Conservation (phyloP, 1,284 basidiomycete species). For the Bjerkandera adusta region DNA sequence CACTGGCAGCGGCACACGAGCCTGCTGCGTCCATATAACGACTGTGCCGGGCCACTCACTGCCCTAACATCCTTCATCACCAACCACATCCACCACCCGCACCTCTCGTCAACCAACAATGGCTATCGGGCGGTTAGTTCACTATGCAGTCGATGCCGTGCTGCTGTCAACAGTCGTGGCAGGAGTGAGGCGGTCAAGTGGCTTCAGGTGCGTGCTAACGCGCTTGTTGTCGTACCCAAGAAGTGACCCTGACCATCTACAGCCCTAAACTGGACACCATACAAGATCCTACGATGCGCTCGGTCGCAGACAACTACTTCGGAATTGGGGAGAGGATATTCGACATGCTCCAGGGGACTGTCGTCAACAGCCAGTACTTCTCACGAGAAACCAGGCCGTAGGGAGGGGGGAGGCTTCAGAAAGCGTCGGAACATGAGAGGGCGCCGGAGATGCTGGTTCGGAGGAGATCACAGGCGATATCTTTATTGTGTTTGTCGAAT, state of each 20-base stretch:
- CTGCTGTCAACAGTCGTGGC: constrained; percentile 88
- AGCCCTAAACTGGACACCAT: constrained; percentile 73
- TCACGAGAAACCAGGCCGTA: constrained; percentile 41
- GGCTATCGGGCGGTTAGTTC: constrained; percentile 80
- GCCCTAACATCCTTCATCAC: too few species aligned
- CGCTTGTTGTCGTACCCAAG: background rate
- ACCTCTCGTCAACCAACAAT: constrained; percentile 34
- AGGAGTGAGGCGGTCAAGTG: constrained; percentile 88
- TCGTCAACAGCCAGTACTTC: constrained; percentile 82
- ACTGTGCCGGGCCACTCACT: background rate
- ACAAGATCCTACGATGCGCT: constrained; percentile 72
- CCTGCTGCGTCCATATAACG: background rate
- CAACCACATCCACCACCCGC: background rate
- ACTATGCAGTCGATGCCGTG: constrained; percentile 85
- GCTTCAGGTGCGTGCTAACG: constrained; percentile 73
- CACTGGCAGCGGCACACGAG: constrained; percentile 6
- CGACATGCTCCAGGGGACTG: constrained; percentile 76
- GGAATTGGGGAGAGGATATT: constrained; percentile 88
- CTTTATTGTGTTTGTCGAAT: background rate
- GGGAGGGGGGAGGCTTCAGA: background rate
- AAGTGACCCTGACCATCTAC: constrained; percentile 7
- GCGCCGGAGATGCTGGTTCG: background rate
- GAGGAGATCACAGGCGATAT: background rate
- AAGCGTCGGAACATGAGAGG: background rate
- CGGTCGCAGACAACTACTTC: constrained; percentile 80